Conservation (phyloP, 75 land plant genomes). For the Pseudotsuga menziesii region DNA sequence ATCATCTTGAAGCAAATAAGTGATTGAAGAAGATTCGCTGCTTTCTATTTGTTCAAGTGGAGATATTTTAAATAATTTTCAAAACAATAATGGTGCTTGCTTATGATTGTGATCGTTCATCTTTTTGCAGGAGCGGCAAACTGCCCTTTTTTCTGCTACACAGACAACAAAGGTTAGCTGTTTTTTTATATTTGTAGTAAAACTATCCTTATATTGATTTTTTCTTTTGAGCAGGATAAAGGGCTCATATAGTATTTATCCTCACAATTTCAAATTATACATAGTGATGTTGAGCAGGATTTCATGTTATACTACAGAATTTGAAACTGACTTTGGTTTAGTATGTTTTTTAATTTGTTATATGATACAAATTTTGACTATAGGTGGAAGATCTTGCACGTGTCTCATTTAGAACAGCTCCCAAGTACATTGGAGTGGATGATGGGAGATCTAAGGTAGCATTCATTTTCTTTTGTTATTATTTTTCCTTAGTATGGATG, state of each 20-base stretch:
- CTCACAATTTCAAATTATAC: neutral
- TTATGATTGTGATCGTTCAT: neutral
- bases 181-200: neutral
- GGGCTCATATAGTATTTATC: neutral
- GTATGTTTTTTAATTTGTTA: neutral
- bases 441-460: constrained; percentile 80
- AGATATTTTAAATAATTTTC: neutral
- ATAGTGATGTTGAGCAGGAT: neutral
- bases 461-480: neutral
- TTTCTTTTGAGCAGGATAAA: neutral
- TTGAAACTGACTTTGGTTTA: neutral
- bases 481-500: neutral
- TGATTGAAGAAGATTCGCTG: neutral
- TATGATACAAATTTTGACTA: neutral
- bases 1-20: too few species aligned
- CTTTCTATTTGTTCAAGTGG: constrained; percentile 2
- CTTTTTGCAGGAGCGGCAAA: constrained; percentile 76
- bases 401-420: constrained; percentile 73
- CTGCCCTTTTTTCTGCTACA: constrained; percentile 93
- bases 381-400: constrained; percentile 97
- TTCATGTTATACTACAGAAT: constrained; percentile 8
- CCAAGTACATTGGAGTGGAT: constrained; percentile 90
- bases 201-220: neutral
- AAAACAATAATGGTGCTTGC: neutral
- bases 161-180: constrained; percentile 79